These are phyloP conservation scores for Talaromyces nanjingensis DNA, from an alignment of 495 filamentous ascomycete genomes.

Conservation along the genomic window DNA sequence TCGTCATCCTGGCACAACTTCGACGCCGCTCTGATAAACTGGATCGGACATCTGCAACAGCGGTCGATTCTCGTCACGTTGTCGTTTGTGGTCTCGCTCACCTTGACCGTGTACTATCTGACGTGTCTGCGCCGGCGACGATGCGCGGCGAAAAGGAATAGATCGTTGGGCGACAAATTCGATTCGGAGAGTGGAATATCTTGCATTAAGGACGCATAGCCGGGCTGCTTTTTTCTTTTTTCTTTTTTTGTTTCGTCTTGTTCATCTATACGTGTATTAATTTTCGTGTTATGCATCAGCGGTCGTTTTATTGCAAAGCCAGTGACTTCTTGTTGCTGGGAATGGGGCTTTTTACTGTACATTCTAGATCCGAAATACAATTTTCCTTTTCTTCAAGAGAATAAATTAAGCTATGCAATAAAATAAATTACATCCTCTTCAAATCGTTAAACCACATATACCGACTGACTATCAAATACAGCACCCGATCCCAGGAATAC, in stretches of 20 bases:
- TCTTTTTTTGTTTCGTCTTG: background rate
- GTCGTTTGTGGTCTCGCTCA: background rate
- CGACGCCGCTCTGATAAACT: conserved; percentile 21
- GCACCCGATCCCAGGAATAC: conserved; percentile 34
- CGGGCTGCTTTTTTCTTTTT: background rate
- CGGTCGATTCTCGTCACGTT: background rate
- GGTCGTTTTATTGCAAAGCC: background rate
- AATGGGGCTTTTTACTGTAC: background rate
- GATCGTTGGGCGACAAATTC: background rate
- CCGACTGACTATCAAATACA: conserved; percentile 35
- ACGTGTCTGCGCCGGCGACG: background rate
- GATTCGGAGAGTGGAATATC: background rate
- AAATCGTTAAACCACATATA: conserved; percentile 40
- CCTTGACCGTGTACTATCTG: background rate
- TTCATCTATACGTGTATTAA: background rate
- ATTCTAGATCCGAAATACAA: background rate
- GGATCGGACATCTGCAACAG: background rate
- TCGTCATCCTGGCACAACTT: conserved; percentile 39
- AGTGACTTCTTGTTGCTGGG: background rate
- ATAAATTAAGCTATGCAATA: background rate
- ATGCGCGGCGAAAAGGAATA: background rate
- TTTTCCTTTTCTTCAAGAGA: background rate
- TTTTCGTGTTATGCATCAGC: background rate
- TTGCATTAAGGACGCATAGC: conserved; percentile 3
- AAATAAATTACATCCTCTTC: conserved; percentile 17